Evolutionary conservation across 345 rosid species (phyloP).

Genomic region (Eucalyptus marginata): DNA sequence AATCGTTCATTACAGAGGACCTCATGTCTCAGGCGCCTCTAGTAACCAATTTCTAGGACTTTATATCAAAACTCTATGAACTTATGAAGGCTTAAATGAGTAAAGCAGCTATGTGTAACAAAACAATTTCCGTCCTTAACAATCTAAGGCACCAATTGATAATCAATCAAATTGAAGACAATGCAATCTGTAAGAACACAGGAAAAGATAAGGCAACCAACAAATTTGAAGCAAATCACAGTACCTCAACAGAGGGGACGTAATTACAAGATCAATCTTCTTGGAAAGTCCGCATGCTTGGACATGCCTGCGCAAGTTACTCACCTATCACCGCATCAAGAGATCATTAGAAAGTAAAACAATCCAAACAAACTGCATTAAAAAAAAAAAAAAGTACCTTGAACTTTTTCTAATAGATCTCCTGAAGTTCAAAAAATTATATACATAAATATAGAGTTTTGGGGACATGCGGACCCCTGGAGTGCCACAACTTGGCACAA

Average conservation of each 20-base stretch:
- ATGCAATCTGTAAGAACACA: not conserved
- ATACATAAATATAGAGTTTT: not conserved
- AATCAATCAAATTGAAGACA: not conserved
- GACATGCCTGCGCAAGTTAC: constrained; percentile 19
- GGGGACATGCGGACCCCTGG: no score
- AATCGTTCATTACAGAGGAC: not conserved
- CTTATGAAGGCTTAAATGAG: not conserved
- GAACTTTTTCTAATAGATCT: not conserved
- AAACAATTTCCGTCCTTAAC: not conserved
- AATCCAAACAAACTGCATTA: not conserved
- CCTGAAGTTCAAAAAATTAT: not conserved
- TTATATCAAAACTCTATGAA: not conserved
- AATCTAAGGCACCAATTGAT: not conserved
- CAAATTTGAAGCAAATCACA: not conserved
- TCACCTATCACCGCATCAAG: constrained; percentile 11
- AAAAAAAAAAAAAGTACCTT: not conserved
- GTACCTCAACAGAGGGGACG: constrained; percentile 55
- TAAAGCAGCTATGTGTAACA: not conserved
- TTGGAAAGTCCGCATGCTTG: constrained; percentile 14
- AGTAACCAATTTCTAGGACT: not conserved
- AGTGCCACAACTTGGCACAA: no score
- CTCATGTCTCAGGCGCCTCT: not conserved
- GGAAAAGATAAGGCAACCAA: not conserved
- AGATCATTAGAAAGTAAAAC: not conserved
- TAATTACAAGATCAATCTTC: constrained; percentile 36